These are phyloP conservation scores for Nicotiana otophora DNA, from an alignment of 257 asterid species.

Conservation along the genomic window DNA sequence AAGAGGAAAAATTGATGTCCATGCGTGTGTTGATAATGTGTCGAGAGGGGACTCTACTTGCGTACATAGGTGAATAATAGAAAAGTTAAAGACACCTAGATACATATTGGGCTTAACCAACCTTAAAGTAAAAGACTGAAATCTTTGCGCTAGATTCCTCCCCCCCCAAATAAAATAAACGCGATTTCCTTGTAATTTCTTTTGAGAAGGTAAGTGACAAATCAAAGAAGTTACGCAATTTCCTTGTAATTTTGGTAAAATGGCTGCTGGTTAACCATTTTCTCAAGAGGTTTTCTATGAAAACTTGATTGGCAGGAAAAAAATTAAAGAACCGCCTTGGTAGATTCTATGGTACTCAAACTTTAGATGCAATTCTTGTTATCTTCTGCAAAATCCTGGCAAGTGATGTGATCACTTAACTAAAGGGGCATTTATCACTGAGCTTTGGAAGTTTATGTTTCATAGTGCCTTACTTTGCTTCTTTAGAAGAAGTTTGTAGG, in stretches of 20 bases:
- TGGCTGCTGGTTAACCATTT: not conserved
- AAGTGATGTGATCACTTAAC: not conserved
- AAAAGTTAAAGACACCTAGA: not conserved
- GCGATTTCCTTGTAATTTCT: not conserved
- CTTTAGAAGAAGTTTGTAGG: not conserved
- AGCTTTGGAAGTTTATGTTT: not conserved
- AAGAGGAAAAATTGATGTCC: not conserved
- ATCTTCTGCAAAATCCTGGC: not conserved
- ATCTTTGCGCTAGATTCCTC: not conserved
- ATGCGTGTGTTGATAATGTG: not conserved
- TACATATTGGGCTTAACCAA: not conserved
- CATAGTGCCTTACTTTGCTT: not conserved
- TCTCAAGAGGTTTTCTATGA: not conserved
- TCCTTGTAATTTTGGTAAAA: not conserved
- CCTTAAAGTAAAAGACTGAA: not conserved
- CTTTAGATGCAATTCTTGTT: not conserved
- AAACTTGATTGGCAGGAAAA: not conserved
- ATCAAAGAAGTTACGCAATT: not conserved
- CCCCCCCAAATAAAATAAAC: not conserved
- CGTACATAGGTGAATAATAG: not conserved
- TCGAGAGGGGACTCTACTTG: not conserved
- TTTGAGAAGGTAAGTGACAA: too few species aligned
- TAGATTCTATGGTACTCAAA: slow-evolving; percentile 6
- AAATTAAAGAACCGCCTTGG: not conserved
- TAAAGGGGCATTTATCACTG: not conserved